Conservation (phyloP, 2,329 filamentous ascomycete species). For the Trichothecium sympodiale region DNA sequence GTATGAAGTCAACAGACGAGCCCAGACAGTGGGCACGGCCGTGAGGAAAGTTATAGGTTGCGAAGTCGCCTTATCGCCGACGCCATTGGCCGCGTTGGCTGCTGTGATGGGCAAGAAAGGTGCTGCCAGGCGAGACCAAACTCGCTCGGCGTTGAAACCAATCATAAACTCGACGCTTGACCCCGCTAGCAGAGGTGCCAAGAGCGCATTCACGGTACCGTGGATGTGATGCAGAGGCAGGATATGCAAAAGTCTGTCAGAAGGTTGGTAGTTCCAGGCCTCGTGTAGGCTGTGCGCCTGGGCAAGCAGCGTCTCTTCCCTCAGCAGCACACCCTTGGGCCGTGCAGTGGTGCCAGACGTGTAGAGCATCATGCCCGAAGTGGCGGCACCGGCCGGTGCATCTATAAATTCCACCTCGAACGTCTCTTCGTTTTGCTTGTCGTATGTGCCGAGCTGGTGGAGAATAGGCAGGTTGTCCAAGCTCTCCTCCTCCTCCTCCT, state of each 20-base stretch:
- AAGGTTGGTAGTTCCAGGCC: conserved; percentile 75
- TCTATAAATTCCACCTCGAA: not conserved
- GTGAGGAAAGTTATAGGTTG: conserved; percentile 79
- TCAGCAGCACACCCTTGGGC: conserved; percentile 88
- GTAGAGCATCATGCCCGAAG: conserved; percentile 89
- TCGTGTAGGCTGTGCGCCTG: conserved; percentile 70
- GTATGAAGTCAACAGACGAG: conserved; percentile 65
- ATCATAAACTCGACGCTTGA: conserved; percentile 89
- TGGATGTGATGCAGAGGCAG: conserved; percentile 96
- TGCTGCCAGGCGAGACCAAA: conserved; percentile 76
- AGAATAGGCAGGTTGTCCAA: not conserved
- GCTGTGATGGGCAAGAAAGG: conserved; percentile 50
- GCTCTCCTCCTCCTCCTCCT: conserved; percentile 40
- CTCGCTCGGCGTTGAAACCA: conserved; percentile 77
- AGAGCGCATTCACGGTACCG: conserved; percentile 83
- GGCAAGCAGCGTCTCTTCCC: conserved; percentile 68
- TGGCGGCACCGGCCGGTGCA: not conserved
- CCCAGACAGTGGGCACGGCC: conserved; percentile 92
- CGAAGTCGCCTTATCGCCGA: conserved; percentile 6
- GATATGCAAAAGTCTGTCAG: conserved; percentile 78
- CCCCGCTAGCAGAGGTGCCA: conserved; percentile 78
- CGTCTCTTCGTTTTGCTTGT: not conserved
- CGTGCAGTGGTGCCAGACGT: conserved; percentile 97
- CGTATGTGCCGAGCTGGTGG: not conserved
- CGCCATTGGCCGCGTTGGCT: not conserved